Evolutionary conservation across 225 moss, liverwort and hornwort species (phyloP).

Genomic region (Anthoceros angustus): DNA sequence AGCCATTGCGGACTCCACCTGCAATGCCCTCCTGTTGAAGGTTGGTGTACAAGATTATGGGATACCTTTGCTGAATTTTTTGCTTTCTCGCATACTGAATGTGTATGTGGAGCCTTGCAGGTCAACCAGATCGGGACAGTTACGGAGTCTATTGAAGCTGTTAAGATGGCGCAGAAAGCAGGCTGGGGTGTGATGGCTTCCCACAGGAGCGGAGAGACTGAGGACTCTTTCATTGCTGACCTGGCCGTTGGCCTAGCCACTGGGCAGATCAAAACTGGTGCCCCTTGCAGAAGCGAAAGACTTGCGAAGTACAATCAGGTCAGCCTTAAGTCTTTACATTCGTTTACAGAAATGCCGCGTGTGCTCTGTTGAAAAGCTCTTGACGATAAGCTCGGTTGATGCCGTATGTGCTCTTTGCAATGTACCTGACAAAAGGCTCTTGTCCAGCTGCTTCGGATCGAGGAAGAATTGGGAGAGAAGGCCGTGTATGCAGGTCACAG

Average conservation of each 20-base stretch:
- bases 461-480: conserved; percentile 93
- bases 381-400: background rate
- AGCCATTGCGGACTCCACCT: conserved; percentile 68
- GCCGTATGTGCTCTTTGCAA: background rate
- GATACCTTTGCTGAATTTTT: background rate
- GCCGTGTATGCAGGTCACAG: conserved; percentile 80
- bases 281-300: conserved; percentile 88
- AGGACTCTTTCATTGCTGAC: conserved; percentile 90
- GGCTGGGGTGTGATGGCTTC: conserved; percentile 97
- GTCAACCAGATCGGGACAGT: conserved; percentile 89
- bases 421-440: background rate
- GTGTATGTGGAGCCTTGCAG: conserved; percentile 18
- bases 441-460: conserved; percentile 77
- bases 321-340: background rate
- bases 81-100: background rate
- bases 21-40: conserved; percentile 93
- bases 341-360: background rate
- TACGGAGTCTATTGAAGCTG: conserved; percentile 89
- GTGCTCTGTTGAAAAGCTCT: too few species aligned
- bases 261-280: conserved; percentile 95
- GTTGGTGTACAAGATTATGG: conserved; percentile 12
- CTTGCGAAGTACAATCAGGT: conserved; percentile 95
- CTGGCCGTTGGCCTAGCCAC: conserved; percentile 87
- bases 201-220: conserved; percentile 93
- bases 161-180: conserved; percentile 83